Percentiles rank a stretch among this genome's conserved stretches.
Conservation (phyloP, 208 protist genomes). For the Angomonas ambiguus region DNA sequence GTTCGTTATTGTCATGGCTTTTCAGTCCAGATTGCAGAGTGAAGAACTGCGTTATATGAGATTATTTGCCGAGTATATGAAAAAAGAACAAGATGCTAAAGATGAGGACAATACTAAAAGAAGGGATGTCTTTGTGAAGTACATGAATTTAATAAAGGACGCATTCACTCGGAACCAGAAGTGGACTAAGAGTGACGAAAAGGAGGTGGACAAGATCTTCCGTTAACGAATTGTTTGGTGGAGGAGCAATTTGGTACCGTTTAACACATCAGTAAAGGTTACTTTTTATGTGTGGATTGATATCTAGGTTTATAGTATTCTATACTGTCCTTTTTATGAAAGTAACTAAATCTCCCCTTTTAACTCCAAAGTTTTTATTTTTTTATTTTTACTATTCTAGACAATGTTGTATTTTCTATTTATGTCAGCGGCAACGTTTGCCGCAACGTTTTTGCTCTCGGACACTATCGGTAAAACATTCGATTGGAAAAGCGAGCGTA, state of each 20-base stretch:
- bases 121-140: constrained; percentile 60
- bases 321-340: no score
- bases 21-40: constrained; percentile 71
- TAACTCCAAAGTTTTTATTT: background rate
- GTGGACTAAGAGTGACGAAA: constrained; percentile 59
- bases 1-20: constrained; percentile 53
- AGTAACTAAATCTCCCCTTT: no score
- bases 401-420: constrained; percentile 9
- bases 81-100: constrained; percentile 66
- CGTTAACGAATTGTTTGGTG: no score
- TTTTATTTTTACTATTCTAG: background rate
- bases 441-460: constrained; percentile 2
- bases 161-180: constrained; percentile 75
- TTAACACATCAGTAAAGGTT: no score
- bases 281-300: no score
- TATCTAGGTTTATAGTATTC: no score
- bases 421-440: background rate
- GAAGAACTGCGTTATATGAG: constrained; percentile 81
- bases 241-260: no score
- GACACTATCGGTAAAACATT: background rate
- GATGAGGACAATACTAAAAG: constrained; percentile 80
- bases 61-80: constrained; percentile 63
- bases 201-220: constrained; percentile 11
- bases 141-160: constrained; percentile 74
- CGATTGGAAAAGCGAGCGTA: background rate